Percentiles rank a stretch among this genome's conserved stretches.
phyloP scores from a whole-genome alignment of 108 stramenopile species.

The Chaetoceros tenuissimus region DNA sequence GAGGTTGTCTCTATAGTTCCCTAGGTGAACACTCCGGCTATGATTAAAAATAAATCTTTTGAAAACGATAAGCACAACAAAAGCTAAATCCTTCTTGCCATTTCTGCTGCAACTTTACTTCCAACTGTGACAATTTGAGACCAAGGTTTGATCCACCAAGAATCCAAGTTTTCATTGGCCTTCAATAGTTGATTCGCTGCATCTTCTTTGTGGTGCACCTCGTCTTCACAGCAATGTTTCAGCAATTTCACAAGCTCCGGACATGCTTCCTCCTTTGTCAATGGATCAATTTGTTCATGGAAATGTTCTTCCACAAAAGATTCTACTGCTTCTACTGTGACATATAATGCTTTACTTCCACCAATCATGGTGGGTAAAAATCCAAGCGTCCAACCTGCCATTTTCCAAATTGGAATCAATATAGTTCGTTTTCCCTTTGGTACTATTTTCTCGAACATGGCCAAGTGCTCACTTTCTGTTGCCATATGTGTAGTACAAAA shows the following conservation, averaged over 20 bases:
- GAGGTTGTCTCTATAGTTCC: constrained; percentile 10
- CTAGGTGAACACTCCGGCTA: no score
- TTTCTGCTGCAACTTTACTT: constrained; percentile 2
- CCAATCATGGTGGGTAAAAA: constrained; percentile 8
- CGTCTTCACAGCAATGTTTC: constrained; percentile 18
- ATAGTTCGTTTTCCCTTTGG: background rate
- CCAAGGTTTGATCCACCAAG: constrained; percentile 11
- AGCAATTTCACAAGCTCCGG: constrained; percentile 9
- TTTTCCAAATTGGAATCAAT: constrained; percentile 8
- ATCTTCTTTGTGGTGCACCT: constrained; percentile 17
- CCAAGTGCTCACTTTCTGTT: constrained; percentile 6
- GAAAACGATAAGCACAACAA: no score
- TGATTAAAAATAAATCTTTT: no score
- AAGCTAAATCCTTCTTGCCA: constrained; percentile 11
- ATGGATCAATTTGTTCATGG: constrained; percentile 9
- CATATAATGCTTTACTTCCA: constrained; percentile 8
- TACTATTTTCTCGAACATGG: constrained; percentile 2
- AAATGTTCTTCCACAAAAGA: constrained; percentile 20
- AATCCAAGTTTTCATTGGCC: background rate
- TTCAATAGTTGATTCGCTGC: constrained; percentile 2
- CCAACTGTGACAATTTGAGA: constrained; percentile 1
- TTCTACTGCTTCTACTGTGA: constrained; percentile 16
- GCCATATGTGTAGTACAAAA: constrained; percentile 4
- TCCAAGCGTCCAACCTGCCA: constrained; percentile 11
- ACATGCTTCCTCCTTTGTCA: background rate